Conservation (phyloP, 306 rosid species). For the Leucaena leucocephala region DNA sequence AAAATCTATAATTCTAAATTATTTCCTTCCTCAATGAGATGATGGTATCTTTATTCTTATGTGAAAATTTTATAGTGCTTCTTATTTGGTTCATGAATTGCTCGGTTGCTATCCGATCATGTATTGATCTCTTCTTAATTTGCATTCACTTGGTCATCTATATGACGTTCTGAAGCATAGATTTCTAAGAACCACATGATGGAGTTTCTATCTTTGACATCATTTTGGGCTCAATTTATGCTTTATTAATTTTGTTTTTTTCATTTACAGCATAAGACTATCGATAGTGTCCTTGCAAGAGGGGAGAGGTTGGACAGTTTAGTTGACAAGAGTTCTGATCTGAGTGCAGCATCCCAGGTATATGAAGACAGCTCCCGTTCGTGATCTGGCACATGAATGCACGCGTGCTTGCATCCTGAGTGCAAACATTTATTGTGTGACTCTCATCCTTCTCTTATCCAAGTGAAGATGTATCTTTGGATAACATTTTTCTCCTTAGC, state of each 20-base stretch:
- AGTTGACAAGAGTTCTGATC: conserved; percentile 99
- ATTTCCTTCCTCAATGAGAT: conserved; percentile 14
- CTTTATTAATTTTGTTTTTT: conserved; percentile 15
- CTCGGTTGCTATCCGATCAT: conserved; percentile 14
- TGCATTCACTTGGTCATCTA: conserved; percentile 5
- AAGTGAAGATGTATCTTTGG: background rate
- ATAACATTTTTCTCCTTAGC: background rate
- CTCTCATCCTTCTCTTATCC: background rate
- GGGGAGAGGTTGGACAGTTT: conserved; percentile 96
- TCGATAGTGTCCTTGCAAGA: conserved; percentile 94
- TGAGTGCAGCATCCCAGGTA: conserved; percentile 98
- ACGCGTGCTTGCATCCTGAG: conserved; percentile 4
- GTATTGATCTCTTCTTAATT: conserved; percentile 9
- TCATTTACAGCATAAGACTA: conserved; percentile 81
- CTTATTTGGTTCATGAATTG: conserved; percentile 17
- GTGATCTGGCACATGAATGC: conserved; percentile 9
- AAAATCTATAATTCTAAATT: conserved; percentile 1
- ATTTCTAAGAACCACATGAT: conserved; percentile 22
- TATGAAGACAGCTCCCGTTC: conserved; percentile 19
- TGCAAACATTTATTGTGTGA: conserved; percentile 8
- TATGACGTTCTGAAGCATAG: background rate
- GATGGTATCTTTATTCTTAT: conserved; percentile 5
- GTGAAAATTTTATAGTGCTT: background rate
- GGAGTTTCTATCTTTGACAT: conserved; percentile 18
- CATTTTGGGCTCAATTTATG: conserved; percentile 21